A percentile compares a stretch with the other conserved stretches of the same genome.
These are phyloP conservation scores for Collariella sp. DNA, from an alignment of 495 filamentous ascomycete species.

Conservation along the genomic window DNA sequence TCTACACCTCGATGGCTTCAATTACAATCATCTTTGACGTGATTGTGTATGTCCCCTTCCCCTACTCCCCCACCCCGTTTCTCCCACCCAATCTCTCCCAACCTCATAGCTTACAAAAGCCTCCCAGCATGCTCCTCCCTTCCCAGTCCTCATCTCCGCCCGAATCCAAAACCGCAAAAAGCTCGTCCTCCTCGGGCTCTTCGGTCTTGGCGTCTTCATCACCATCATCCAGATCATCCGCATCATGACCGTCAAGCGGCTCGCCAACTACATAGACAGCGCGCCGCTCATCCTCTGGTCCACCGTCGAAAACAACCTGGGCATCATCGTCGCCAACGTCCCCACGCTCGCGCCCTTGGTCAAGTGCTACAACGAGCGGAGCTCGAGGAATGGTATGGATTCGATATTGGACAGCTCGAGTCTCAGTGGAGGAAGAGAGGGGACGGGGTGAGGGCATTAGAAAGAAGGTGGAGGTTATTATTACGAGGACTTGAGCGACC, in stretches of 20 bases:
- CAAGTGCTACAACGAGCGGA: slow-evolving; percentile 31
- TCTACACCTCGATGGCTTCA: slow-evolving; percentile 37
- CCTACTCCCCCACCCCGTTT: too few relatives aligned
- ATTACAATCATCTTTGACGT: slow-evolving; percentile 42
- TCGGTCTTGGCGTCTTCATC: slow-evolving; percentile 46
- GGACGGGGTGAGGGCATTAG: slow-evolving; percentile 10
- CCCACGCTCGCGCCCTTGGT: slow-evolving; percentile 46
- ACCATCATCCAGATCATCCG: slow-evolving; percentile 48
- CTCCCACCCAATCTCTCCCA: too few relatives aligned
- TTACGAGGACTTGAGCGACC: slow-evolving; percentile 14
- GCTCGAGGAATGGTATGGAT: slow-evolving; percentile 14
- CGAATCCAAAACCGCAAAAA: slow-evolving; percentile 34
- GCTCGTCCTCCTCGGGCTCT: slow-evolving; percentile 38
- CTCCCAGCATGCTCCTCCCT: slow-evolving; percentile 34
- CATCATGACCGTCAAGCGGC: slow-evolving; percentile 40
- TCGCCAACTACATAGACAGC: slow-evolving; percentile 38
- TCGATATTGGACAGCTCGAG: slow-evolving; percentile 8
- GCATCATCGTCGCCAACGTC: slow-evolving; percentile 42
- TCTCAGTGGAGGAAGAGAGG: not conserved
- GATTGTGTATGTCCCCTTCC: slow-evolving; percentile 29
- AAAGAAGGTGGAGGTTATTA: slow-evolving; percentile 20
- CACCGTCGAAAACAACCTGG: slow-evolving; percentile 42
- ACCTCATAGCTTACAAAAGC: not conserved
- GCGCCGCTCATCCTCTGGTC: slow-evolving; percentile 45
- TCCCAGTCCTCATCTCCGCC: slow-evolving; percentile 42